phyloP scores from a whole-genome alignment of 768 basidiomycete species.

The Punctularia strigosozonata region DNA sequence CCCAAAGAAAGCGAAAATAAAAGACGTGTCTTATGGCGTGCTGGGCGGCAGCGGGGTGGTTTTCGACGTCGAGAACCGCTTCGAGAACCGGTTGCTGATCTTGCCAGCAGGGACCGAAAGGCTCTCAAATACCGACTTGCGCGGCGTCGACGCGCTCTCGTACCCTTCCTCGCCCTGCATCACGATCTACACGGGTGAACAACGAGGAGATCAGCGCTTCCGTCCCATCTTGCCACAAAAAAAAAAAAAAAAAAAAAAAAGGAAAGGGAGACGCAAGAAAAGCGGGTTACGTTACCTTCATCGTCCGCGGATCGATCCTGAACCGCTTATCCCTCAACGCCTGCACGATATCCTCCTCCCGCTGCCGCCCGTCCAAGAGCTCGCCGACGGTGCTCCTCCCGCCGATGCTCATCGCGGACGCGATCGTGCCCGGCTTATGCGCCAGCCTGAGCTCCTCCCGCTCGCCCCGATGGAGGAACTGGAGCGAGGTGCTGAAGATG shows the following conservation, averaged over 20 bases:
- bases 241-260: no score
- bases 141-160: conserved; percentile 11
- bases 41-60: no score
- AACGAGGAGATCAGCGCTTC: no score
- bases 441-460: conserved; percentile 31
- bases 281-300: no score
- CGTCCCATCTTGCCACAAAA: no score
- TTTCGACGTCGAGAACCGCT: background rate
- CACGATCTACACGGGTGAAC: no score
- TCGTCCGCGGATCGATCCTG: conserved; percentile 34
- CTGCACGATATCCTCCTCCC: conserved; percentile 24
- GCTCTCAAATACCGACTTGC: background rate
- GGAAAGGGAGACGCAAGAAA: no score
- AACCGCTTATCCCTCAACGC: conserved; percentile 34
- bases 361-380: conserved; percentile 29
- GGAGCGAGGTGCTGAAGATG: conserved; percentile 28
- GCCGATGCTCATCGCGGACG: conserved; percentile 42
- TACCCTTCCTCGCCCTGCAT: conserved; percentile 43
- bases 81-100: background rate
- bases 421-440: conserved; percentile 43
- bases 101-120: background rate
- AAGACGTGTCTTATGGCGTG: no score
- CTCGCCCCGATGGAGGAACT: conserved; percentile 33
- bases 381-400: conserved; percentile 37
- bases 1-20: no score